phyloP scores from a whole-genome alignment of 2,329 filamentous ascomycete genomes.

The Sporothrix luriei region DNA sequence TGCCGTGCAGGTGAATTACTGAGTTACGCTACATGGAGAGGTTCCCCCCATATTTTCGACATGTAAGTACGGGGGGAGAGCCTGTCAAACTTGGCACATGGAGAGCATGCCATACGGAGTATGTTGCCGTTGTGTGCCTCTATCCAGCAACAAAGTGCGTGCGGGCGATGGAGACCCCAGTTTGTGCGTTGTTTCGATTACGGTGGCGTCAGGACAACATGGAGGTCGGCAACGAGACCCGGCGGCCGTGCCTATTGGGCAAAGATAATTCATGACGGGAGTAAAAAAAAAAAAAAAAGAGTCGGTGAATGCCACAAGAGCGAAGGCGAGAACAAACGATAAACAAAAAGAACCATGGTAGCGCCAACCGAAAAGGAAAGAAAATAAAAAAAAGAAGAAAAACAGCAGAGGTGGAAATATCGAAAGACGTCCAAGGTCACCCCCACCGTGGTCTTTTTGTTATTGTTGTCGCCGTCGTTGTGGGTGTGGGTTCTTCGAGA shows the following conservation, averaged over 20 bases:
- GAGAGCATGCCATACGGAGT: conserved; percentile 1
- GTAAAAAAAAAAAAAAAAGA: too few species aligned
- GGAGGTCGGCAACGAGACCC: conserved; percentile 18
- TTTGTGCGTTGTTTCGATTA: conserved; percentile 19
- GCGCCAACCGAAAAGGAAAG: too few species aligned
- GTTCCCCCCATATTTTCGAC: too few species aligned
- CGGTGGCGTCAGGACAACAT: not conserved
- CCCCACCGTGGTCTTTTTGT: conserved; percentile 21
- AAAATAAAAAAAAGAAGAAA: not conserved
- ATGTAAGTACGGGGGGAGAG: not conserved
- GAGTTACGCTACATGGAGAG: too few species aligned
- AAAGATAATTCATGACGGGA: not conserved
- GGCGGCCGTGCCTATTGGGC: conserved; percentile 29
- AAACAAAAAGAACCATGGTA: conserved; percentile 5
- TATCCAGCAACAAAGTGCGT: not conserved
- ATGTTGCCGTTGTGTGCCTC: not conserved
- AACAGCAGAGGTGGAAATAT: not conserved
- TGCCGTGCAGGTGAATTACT: conserved; percentile 24
- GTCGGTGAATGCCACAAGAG: not conserved
- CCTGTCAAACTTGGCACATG: conserved; percentile 10
- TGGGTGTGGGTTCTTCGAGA: conserved; percentile 35
- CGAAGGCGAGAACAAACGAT: conserved; percentile 8
- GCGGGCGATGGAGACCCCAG: not conserved
- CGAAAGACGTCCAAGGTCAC: not conserved
- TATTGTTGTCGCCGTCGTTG: not conserved